Conservation (phyloP, 495 filamentous ascomycete genomes). For the Penicillium dipodomyicola region DNA sequence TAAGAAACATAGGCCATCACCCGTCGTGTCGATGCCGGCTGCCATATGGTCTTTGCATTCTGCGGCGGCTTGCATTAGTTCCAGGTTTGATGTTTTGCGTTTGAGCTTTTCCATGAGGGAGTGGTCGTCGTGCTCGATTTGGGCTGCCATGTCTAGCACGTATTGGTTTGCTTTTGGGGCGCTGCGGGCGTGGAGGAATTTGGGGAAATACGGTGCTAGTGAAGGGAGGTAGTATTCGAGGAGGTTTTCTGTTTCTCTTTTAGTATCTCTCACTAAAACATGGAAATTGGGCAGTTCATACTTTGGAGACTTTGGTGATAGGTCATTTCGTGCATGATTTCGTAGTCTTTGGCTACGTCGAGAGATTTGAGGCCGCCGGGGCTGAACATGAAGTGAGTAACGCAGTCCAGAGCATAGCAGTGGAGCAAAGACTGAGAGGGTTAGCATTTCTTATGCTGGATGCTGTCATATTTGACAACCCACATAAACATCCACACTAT, state of each 20-base stretch:
- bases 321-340: slow-evolving; percentile 63
- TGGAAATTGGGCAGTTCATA: slow-evolving; percentile 26
- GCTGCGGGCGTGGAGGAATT: slow-evolving; percentile 26
- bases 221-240: slow-evolving; percentile 32
- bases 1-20: slow-evolving; percentile 62
- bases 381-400: slow-evolving; percentile 63
- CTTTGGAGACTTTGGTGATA: slow-evolving; percentile 64
- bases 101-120: slow-evolving; percentile 37
- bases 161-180: slow-evolving; percentile 34
- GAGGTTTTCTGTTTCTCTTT: slow-evolving; percentile 31
- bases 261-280: slow-evolving; percentile 29
- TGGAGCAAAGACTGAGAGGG: slow-evolving; percentile 43
- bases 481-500: slow-evolving; percentile 58
- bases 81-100: slow-evolving; percentile 29
- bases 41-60: slow-evolving; percentile 52
- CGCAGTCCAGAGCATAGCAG: slow-evolving; percentile 64
- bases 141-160: slow-evolving; percentile 27
- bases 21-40: slow-evolving; percentile 67
- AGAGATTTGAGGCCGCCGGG: slow-evolving; percentile 60
- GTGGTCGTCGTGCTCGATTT: slow-evolving; percentile 23
- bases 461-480: slow-evolving; percentile 10
- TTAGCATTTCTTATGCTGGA: background rate
- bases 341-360: slow-evolving; percentile 45
- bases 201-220: slow-evolving; percentile 28
- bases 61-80: slow-evolving; percentile 34